Evolutionary conservation across 2,329 filamentous ascomycete species (phyloP).

Genomic region (Monosporascus sp.): DNA sequence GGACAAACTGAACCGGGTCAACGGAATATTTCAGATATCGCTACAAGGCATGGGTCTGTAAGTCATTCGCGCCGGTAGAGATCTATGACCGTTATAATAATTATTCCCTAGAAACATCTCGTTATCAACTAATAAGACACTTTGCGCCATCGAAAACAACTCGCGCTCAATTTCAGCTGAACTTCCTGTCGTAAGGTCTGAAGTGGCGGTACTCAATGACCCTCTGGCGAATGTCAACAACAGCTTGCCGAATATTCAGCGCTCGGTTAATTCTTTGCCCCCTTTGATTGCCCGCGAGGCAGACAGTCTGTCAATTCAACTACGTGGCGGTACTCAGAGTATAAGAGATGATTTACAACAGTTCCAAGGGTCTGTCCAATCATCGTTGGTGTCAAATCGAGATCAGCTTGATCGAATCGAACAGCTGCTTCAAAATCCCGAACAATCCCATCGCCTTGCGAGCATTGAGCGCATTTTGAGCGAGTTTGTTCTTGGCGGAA

Average conservation of each 20-base stretch:
- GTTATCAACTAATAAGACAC: too few relatives aligned
- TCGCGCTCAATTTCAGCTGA: too few relatives aligned
- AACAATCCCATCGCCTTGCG: background rate
- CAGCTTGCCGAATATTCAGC: background rate
- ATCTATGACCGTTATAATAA: too few relatives aligned
- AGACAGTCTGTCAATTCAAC: background rate
- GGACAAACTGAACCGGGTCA: background rate
- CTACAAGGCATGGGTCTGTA: background rate
- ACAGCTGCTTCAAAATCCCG: background rate
- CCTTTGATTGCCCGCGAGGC: background rate
- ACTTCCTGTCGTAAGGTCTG: too few relatives aligned
- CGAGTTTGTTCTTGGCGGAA: background rate
- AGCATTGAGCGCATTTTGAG: background rate
- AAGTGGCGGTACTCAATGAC: too few relatives aligned
- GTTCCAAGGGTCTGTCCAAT: background rate
- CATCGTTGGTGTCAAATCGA: background rate
- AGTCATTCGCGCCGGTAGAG: background rate
- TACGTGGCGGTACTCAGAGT: too few relatives aligned
- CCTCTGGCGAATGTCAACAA: background rate
- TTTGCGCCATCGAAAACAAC: too few relatives aligned
- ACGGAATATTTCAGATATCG: background rate
- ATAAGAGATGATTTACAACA: background rate
- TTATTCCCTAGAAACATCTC: too few relatives aligned
- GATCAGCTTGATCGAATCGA: background rate
- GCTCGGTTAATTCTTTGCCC: background rate